phyloP scores from a whole-genome alignment of 192 early-diverging fungal species.

The Backusella sp. region DNA sequence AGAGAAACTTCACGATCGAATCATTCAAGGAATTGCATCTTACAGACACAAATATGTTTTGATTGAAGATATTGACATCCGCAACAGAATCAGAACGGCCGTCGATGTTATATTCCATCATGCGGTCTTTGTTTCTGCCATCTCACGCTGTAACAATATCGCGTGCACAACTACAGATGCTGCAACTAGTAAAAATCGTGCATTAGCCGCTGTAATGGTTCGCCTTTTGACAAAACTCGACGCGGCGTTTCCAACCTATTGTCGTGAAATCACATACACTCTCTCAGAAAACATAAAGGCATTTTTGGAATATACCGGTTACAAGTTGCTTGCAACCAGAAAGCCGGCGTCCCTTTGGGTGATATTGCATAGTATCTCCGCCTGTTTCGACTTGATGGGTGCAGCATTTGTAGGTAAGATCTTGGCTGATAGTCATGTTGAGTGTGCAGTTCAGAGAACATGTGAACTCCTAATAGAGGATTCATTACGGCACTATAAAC shows the following conservation, averaged over 20 bases:
- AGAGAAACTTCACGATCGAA: slow-evolving; percentile 26
- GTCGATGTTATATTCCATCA: slow-evolving; percentile 41
- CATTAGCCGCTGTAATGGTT: slow-evolving; percentile 31
- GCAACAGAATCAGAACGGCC: slow-evolving; percentile 32
- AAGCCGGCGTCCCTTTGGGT: background rate
- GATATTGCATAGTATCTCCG: slow-evolving; percentile 28
- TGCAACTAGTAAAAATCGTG: slow-evolving; percentile 11
- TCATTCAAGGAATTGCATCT: slow-evolving; percentile 36
- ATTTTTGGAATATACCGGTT: slow-evolving; percentile 38
- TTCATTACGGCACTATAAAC: slow-evolving; percentile 15
- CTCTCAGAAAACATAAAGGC: slow-evolving; percentile 39
- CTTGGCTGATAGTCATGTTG: slow-evolving; percentile 29
- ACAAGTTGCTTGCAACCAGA: slow-evolving; percentile 25
- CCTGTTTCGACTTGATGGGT: slow-evolving; percentile 36
- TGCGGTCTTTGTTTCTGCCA: slow-evolving; percentile 34
- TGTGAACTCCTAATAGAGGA: slow-evolving; percentile 24
- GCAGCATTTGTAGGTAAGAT: slow-evolving; percentile 32
- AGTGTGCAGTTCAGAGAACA: slow-evolving; percentile 29
- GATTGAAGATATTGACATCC: slow-evolving; percentile 39
- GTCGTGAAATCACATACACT: slow-evolving; percentile 40
- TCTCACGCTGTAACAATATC: slow-evolving; percentile 1
- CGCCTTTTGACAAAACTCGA: slow-evolving; percentile 31
- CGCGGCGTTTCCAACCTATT: slow-evolving; percentile 34
- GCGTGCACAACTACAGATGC: slow-evolving; percentile 15
- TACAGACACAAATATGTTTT: slow-evolving; percentile 39